phyloP scores from a whole-genome alignment of 225 moss, liverwort and hornwort species.

The Rhytidiadelphus loreus region DNA sequence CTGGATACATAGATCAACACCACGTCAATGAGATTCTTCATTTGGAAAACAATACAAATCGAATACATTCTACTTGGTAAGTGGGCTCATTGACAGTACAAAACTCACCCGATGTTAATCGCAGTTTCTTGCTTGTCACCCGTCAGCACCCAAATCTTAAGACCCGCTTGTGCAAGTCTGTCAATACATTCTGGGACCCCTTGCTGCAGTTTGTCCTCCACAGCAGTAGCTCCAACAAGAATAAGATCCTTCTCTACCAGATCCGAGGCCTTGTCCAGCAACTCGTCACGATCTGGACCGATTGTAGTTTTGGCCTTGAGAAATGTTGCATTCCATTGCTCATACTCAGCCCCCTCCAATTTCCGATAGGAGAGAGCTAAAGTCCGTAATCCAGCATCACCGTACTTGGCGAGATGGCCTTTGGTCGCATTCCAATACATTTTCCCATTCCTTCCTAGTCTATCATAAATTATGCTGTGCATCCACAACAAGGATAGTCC shows the following conservation, averaged over 20 bases:
- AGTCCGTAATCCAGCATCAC: constrained; percentile 93
- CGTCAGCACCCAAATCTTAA: constrained; percentile 95
- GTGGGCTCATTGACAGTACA: background rate
- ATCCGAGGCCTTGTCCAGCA: constrained; percentile 83
- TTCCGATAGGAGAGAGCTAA: constrained; percentile 77
- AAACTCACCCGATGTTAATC: constrained; percentile 85
- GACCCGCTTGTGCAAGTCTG: constrained; percentile 81
- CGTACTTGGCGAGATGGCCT: constrained; percentile 71
- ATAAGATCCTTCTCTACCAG: constrained; percentile 78
- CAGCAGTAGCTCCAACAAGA: constrained; percentile 90
- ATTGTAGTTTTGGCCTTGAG: constrained; percentile 85
- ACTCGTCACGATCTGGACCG: constrained; percentile 72
- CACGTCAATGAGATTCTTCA: background rate
- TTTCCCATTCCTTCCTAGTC: constrained; percentile 77
- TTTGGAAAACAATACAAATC: background rate
- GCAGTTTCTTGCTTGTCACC: constrained; percentile 99
- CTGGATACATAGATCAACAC: constrained; percentile 26
- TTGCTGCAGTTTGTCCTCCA: constrained; percentile 94
- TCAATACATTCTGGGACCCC: constrained; percentile 98
- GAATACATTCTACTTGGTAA: background rate
- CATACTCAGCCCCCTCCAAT: constrained; percentile 71
- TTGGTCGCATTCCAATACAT: constrained; percentile 63
- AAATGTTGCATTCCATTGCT: constrained; percentile 64
- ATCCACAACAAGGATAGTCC: background rate
- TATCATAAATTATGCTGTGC: constrained; percentile 79